Percentiles rank a stretch among this genome's conserved stretches.
Conservation (phyloP, 768 basidiomycete species). For the Russula vinacea region DNA sequence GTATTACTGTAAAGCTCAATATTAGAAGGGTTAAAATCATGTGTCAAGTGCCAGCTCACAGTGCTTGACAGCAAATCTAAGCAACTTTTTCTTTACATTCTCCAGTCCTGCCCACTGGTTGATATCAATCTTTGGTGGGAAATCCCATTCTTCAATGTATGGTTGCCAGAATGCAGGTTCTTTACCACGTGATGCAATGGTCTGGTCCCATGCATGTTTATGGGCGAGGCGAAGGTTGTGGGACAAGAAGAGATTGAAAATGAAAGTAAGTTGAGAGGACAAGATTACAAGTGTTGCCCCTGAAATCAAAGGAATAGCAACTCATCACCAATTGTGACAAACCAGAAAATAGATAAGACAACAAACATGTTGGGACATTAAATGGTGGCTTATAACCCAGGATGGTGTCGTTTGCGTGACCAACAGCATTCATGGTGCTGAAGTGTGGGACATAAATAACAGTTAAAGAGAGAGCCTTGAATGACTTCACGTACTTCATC, state of each 20-base stretch:
- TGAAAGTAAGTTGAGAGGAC: conserved; percentile 66
- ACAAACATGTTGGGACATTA: conserved; percentile 63
- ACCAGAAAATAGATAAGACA: conserved; percentile 20
- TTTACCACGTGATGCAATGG: conserved; percentile 79
- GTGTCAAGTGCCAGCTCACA: conserved; percentile 41
- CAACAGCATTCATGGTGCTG: conserved; percentile 62
- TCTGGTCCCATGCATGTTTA: conserved; percentile 75
- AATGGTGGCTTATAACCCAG: conserved; percentile 68
- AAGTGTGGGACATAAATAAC: not conserved
- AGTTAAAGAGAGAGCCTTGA: not conserved
- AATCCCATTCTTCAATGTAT: conserved; percentile 79
- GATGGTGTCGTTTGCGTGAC: conserved; percentile 58
- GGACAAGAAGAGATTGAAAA: conserved; percentile 79
- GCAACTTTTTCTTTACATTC: conserved; percentile 41
- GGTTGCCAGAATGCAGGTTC: conserved; percentile 79
- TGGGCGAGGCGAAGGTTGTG: conserved; percentile 80
- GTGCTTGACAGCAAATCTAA: conserved; percentile 46
- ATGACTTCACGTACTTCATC: conserved; percentile 46
- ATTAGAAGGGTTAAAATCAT: conserved; percentile 13
- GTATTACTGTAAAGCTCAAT: conserved; percentile 44
- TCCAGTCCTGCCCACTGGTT: conserved; percentile 35
- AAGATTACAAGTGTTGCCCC: conserved; percentile 75
- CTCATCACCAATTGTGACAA: conserved; percentile 19
- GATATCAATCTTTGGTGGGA: conserved; percentile 48
- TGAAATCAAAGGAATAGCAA: conserved; percentile 37